Conservation (phyloP, 2,329 filamentous ascomycete species). For the Neophaeococcomyces aloes region DNA sequence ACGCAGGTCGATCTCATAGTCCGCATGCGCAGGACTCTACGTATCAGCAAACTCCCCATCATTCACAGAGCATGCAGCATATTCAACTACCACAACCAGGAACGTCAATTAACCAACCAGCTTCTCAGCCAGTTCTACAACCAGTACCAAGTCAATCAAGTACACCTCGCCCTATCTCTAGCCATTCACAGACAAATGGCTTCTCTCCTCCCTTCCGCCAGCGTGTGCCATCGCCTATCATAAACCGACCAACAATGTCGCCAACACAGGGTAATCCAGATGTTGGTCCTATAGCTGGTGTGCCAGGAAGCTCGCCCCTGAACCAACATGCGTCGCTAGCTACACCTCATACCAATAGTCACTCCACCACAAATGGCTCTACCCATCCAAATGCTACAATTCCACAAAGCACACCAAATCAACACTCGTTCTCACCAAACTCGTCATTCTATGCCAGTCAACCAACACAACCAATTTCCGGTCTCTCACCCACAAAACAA, state of each 20-base stretch:
- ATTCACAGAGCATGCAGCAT: too few relatives aligned
- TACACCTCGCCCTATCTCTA: slow-evolving; percentile 31
- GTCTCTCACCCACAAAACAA: slow-evolving; percentile 38
- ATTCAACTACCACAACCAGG: slow-evolving; percentile 21
- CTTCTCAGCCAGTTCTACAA: slow-evolving; percentile 11
- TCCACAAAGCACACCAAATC: slow-evolving; percentile 19
- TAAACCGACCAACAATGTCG: slow-evolving; percentile 38
- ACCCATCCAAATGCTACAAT: slow-evolving; percentile 19
- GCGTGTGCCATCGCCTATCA: slow-evolving; percentile 29
- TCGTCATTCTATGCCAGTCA: slow-evolving; percentile 21
- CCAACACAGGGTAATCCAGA: slow-evolving; percentile 41
- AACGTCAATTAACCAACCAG: slow-evolving; percentile 26
- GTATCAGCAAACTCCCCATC: too few relatives aligned
- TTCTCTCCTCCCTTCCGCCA: slow-evolving; percentile 21
- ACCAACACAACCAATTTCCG: slow-evolving; percentile 30
- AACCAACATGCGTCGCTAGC: slow-evolving; percentile 25
- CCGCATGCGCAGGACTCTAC: neutral
- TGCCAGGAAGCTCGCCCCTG: slow-evolving; percentile 31
- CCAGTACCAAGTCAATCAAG: slow-evolving; percentile 4
- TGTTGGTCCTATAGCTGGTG: slow-evolving; percentile 35
- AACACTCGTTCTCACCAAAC: slow-evolving; percentile 8
- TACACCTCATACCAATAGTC: slow-evolving; percentile 13
- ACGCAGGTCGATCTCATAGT: neutral
- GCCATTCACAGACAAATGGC: slow-evolving; percentile 27
- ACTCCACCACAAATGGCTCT: too few relatives aligned